These are phyloP conservation scores for Globisporangium spiculum DNA, from an alignment of 352 stramenopile genomes.

Conservation along the genomic window DNA sequence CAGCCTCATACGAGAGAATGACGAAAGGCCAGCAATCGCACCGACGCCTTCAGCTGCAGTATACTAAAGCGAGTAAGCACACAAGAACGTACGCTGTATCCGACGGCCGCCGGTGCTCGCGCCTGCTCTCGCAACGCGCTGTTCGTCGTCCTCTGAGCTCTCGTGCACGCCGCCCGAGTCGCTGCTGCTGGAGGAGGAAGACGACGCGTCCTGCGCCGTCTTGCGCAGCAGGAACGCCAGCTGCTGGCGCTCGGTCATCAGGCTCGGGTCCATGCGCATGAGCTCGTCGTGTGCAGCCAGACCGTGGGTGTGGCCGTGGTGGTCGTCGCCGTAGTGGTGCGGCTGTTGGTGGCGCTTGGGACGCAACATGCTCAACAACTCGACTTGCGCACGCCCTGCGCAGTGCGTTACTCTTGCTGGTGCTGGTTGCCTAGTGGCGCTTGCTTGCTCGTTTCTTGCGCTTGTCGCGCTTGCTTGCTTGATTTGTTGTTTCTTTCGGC, in stretches of 20 bases:
- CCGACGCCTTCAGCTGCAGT: not conserved
- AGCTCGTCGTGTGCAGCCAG: slow-evolving; percentile 15
- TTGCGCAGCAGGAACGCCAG: slow-evolving; percentile 77
- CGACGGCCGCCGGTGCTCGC: not conserved
- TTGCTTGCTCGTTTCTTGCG: not conserved
- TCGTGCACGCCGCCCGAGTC: slow-evolving; percentile 20
- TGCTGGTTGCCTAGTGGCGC: not conserved
- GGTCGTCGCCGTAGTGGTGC: slow-evolving; percentile 2
- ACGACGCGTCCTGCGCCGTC: slow-evolving; percentile 54
- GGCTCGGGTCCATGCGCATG: slow-evolving; percentile 37
- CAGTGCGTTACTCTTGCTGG: not conserved
- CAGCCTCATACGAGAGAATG: not conserved
- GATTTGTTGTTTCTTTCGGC: slow-evolving; percentile 1
- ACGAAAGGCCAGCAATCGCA: not conserved
- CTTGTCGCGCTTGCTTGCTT: not conserved
- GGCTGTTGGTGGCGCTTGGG: slow-evolving; percentile 2
- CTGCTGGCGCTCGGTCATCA: slow-evolving; percentile 86
- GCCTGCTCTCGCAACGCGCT: not conserved
- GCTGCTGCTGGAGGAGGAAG: slow-evolving; percentile 19
- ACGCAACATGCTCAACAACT: slow-evolving; percentile 7
- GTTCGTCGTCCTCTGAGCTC: slow-evolving; percentile 17
- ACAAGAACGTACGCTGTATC: slow-evolving; percentile 12
- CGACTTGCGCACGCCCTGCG: not conserved
- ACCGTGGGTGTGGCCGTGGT: not conserved
- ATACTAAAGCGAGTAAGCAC: not conserved